phyloP scores from a whole-genome alignment of 768 basidiomycete species.

The Russula earlei region DNA sequence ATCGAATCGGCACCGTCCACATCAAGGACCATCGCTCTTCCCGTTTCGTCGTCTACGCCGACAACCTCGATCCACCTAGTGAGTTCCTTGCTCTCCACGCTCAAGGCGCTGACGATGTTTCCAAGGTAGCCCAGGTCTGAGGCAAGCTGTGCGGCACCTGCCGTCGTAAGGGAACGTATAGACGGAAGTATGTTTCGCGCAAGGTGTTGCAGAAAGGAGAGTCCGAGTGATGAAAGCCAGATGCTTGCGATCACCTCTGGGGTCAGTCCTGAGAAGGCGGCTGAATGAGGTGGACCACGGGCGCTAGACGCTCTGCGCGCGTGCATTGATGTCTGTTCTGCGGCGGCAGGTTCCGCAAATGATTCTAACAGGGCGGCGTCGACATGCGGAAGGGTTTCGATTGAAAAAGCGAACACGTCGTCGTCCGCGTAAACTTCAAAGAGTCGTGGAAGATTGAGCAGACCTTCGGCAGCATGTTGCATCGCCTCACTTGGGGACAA shows the following conservation, averaged over 20 bases:
- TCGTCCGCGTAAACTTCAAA: conserved; percentile 94
- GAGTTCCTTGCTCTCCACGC: conserved; percentile 76
- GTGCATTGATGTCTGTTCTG: conserved; percentile 16
- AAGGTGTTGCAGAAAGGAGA: conserved; percentile 66
- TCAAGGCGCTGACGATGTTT: conserved; percentile 84
- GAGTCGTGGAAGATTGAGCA: conserved; percentile 84
- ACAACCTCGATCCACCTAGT: conserved; percentile 69
- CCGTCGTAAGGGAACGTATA: conserved; percentile 49
- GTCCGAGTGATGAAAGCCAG: conserved; percentile 88
- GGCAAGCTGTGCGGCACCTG: conserved; percentile 74
- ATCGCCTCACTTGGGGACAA: conserved; percentile 84
- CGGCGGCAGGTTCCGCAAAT: conserved; percentile 33
- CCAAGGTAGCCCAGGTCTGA: conserved; percentile 85
- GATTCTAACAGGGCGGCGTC: conserved; percentile 45
- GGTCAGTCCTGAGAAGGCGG: conserved; percentile 30
- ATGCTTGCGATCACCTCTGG: conserved; percentile 80
- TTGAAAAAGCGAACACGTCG: conserved; percentile 80
- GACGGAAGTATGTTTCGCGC: conserved; percentile 60
- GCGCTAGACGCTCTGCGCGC: conserved; percentile 29
- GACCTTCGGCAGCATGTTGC: conserved; percentile 85
- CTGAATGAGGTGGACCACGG: neutral
- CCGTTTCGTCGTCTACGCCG: conserved; percentile 43
- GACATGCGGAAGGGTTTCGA: conserved; percentile 70
- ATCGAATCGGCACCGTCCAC: conserved; percentile 8
- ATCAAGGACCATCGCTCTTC: conserved; percentile 1